Base-by-base conservation (phyloP, 257 asterid species). In the Solanum virginianum region DNA sequence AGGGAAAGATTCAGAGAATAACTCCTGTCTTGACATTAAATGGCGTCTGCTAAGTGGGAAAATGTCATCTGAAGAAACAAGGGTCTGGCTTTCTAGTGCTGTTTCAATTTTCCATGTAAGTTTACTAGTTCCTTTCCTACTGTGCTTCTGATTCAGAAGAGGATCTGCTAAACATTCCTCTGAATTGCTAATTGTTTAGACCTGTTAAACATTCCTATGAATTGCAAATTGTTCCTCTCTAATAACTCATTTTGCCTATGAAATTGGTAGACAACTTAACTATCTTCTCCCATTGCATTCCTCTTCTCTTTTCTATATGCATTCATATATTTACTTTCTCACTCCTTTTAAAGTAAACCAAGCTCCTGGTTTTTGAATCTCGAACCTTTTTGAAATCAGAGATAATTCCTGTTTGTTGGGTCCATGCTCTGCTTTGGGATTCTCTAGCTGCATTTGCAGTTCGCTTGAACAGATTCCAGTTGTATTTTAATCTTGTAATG, bases 41-140 rank as follows among this genome's bases (percentile, higher is more conserved):
- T 95, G 98, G 98, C 91, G 97, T 85, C 88, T 97, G 86, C 90
- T 97, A 54, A 92, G 90, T 53, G 98, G 98, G 80, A 91, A 90
- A 87, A 86, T 81, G 75, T 88, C 93, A 79, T 85, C 95, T 26
- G 92, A 89, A 87, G 94, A 91, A 53, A 88, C 91, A 63, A 88
- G 91, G 84, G 89, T 80, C 81, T 94, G 92, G 94, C 93, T 96
- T 80, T 91, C 95, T 32, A 92, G 91, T 39, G 98, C 94, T 82
- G 93, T 93, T 66, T 74, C 94, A 56, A 91, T 94, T 87, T 92
- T 96, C 87, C 97, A 92, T 86, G 99, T 96, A 86, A 91, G 98
- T 91, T 60, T 49, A 18, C 80, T 74, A 70, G 47, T 66, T 77
- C 60, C 84, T 60, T 62, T 74, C 74, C 39, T 75, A 51, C 47